phyloP scores from a whole-genome alignment of 306 rosid species.

The Cicer bijugum region DNA sequence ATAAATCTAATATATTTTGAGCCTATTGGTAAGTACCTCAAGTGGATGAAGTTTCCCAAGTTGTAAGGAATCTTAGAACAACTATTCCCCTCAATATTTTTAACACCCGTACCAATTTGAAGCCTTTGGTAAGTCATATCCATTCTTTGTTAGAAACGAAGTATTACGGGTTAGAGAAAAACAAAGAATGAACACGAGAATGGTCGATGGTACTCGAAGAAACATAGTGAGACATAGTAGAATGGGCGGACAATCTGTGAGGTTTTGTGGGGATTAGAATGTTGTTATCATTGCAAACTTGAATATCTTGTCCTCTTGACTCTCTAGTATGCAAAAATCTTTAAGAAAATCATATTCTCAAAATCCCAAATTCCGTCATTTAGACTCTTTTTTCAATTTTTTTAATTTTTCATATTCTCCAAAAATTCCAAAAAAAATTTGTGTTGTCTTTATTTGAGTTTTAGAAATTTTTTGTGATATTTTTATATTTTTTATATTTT shows the following conservation, averaged over 20 bases:
- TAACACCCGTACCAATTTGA: conserved; percentile 38
- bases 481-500: too few species aligned
- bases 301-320: conserved; percentile 23
- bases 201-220: conserved; percentile 34
- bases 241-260: conserved; percentile 38
- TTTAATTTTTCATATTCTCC: too few species aligned
- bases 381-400: too few species aligned
- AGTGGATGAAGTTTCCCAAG: conserved; percentile 24
- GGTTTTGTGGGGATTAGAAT: conserved; percentile 13
- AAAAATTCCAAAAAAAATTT: too few species aligned
- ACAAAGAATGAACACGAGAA: not conserved
- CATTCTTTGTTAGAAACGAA: too few species aligned
- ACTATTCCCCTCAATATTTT: not conserved
- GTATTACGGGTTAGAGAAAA: too few species aligned
- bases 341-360: conserved; percentile 23
- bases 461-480: too few species aligned
- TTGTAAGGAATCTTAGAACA: not conserved
- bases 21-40: conserved; percentile 39
- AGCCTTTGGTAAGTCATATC: not conserved
- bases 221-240: not conserved
- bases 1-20: accelerated
- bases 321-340: conserved; percentile 36
- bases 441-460: too few species aligned
- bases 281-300: conserved; percentile 7
- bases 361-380: too few species aligned